Percentiles rank a stretch among this genome's conserved stretches.
Evolutionary conservation across 108 stramenopile species (phyloP).

Genomic region (Cyclotella distinguenda): DNA sequence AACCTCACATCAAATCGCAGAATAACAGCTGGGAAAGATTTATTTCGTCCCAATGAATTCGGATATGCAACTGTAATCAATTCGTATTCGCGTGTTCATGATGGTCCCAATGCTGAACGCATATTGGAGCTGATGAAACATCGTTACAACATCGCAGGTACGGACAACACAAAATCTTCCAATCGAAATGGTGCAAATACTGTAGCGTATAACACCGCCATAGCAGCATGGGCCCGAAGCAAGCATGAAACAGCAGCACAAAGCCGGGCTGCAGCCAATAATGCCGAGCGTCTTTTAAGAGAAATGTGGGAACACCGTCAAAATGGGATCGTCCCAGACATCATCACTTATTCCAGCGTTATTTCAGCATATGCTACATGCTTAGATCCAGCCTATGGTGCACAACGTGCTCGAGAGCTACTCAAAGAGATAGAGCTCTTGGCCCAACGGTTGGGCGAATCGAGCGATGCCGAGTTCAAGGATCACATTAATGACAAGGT

Average conservation of each 20-base stretch:
- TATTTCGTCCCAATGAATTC: slow-evolving; percentile 34
- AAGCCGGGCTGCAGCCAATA: slow-evolving; percentile 28
- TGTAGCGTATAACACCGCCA: slow-evolving; percentile 37
- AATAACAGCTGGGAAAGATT: neutral
- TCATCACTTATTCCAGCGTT: slow-evolving; percentile 29
- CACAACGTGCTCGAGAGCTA: slow-evolving; percentile 18
- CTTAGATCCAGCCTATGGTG: slow-evolving; percentile 29
- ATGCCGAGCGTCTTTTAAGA: slow-evolving; percentile 39
- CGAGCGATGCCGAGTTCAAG: neutral
- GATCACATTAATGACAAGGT: neutral
- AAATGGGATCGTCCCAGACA: slow-evolving; percentile 12
- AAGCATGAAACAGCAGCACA: neutral
- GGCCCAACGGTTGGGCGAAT: slow-evolving; percentile 9
- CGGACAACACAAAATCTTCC: neutral
- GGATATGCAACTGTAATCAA: slow-evolving; percentile 40
- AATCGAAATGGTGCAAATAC: slow-evolving; percentile 27
- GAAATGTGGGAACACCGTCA: slow-evolving; percentile 29
- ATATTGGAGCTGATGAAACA: slow-evolving; percentile 32
- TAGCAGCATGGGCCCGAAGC: slow-evolving; percentile 29
- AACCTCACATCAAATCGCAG: slow-evolving; percentile 14
- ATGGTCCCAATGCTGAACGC: slow-evolving; percentile 39
- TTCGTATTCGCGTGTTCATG: slow-evolving; percentile 22
- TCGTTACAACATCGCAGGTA: neutral
- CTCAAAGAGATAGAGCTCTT: slow-evolving; percentile 29
- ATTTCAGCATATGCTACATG: slow-evolving; percentile 41